A percentile compares a stretch with the other conserved stretches of the same genome.
Evolutionary conservation across 2,329 filamentous ascomycete species (phyloP).

Genomic region (Pseudocercospora fuligena): DNA sequence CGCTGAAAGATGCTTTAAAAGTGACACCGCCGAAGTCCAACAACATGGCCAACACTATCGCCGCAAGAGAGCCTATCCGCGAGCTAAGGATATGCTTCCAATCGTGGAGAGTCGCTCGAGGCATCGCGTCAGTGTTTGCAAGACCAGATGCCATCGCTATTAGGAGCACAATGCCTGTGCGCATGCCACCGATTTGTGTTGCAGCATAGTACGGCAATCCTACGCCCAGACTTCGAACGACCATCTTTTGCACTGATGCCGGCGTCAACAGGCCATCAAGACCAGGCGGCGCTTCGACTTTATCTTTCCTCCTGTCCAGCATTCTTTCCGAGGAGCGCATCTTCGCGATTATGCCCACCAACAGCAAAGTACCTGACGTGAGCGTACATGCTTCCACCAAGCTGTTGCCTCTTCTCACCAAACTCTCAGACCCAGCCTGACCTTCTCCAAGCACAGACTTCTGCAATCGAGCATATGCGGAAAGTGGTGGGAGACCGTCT

Average conservation of each 20-base stretch:
- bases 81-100: slow-evolving; percentile 44
- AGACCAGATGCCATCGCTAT: slow-evolving; percentile 54
- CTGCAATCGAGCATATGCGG: slow-evolving; percentile 38
- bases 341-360: slow-evolving; percentile 49
- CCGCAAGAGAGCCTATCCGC: slow-evolving; percentile 43
- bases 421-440: slow-evolving; percentile 5
- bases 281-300: slow-evolving; percentile 21
- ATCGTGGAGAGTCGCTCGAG: slow-evolving; percentile 26
- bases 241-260: slow-evolving; percentile 25
- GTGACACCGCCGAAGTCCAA: slow-evolving; percentile 43
- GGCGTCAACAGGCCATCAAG: slow-evolving; percentile 22
- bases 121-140: slow-evolving; percentile 34
- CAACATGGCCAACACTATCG: slow-evolving; percentile 42
- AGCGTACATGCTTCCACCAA: slow-evolving; percentile 52
- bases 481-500: slow-evolving; percentile 36
- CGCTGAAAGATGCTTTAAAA: slow-evolving; percentile 31
- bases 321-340: slow-evolving; percentile 36
- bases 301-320: slow-evolving; percentile 40
- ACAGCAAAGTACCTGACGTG: slow-evolving; percentile 52
- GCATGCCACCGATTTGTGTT: slow-evolving; percentile 59
- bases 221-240: slow-evolving; percentile 32
- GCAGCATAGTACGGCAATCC: slow-evolving; percentile 61
- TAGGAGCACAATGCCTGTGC: slow-evolving; percentile 58
- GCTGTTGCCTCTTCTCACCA: slow-evolving; percentile 31
- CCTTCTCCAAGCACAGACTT: slow-evolving; percentile 33